phyloP scores from a whole-genome alignment of 495 filamentous ascomycete genomes.

The Penicillium lividum region DNA sequence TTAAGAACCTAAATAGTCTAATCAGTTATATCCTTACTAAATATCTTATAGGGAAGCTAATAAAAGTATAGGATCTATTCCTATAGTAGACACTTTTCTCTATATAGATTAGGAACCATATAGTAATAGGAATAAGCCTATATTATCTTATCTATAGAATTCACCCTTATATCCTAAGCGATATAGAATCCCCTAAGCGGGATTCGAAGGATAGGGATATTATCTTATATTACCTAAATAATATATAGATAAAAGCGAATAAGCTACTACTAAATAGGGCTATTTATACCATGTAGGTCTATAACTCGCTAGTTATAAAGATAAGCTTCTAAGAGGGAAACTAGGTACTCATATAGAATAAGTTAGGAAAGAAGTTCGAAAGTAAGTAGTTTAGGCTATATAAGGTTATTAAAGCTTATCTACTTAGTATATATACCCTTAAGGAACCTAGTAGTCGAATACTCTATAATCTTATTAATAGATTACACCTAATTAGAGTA shows the following conservation, averaged over 20 bases:
- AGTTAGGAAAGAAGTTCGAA: background rate
- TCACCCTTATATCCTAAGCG: background rate
- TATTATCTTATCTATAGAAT: no score
- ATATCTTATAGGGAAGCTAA: constrained; percentile 1
- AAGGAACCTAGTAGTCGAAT: background rate
- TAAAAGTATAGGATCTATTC: background rate
- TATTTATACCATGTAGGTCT: no score
- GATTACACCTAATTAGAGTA: background rate
- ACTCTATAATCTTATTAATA: background rate
- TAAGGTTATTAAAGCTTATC: background rate
- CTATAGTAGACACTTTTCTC: no score
- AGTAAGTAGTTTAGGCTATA: background rate
- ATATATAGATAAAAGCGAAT: no score
- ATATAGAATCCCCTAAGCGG: background rate
- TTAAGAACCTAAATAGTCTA: background rate
- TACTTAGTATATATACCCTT: background rate
- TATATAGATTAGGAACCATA: no score
- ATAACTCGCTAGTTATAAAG: background rate
- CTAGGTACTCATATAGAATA: background rate
- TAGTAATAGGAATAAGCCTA: no score
- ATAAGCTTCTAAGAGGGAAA: background rate
- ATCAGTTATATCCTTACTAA: background rate
- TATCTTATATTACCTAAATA: no score
- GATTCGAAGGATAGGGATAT: no score
- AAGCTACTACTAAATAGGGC: no score